These are phyloP conservation scores for Microsporum ferrugineum DNA, from an alignment of 2,329 filamentous ascomycete species.

Conservation along the genomic window DNA sequence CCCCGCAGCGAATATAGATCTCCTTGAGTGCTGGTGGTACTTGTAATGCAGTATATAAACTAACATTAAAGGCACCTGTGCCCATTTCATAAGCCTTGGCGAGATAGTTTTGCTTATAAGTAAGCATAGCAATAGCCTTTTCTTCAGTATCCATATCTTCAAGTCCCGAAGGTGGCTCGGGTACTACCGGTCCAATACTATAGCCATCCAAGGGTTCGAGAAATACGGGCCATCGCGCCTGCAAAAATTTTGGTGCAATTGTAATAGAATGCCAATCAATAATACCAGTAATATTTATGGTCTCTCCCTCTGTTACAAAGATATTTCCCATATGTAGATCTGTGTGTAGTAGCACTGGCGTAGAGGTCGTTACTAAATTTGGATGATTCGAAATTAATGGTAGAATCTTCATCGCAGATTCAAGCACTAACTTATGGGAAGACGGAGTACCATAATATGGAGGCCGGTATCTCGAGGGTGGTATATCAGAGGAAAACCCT, in stretches of 20 bases:
- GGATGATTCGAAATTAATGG: neutral
- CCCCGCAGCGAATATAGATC: neutral
- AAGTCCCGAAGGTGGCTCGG: neutral
- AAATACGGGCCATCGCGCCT: conserved; percentile 12
- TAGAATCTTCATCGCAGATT: neutral
- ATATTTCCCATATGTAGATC: conserved; percentile 12
- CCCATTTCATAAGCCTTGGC: neutral
- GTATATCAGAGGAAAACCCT: neutral
- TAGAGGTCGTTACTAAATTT: conserved; percentile 1
- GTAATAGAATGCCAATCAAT: conserved; percentile 35
- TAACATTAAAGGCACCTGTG: neutral
- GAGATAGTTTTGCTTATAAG: neutral
- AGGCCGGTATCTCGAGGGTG: neutral
- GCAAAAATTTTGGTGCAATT: conserved; percentile 19
- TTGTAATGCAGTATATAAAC: neutral
- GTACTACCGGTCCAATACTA: neutral
- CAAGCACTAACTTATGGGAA: neutral
- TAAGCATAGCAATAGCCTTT: neutral
- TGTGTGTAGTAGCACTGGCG: neutral
- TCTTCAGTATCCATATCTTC: neutral
- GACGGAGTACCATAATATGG: neutral
- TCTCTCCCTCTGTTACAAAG: conserved; percentile 20
- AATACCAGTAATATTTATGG: conserved; percentile 19
- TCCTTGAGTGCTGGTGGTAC: neutral
- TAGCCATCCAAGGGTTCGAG: neutral